Evolutionary conservation across 306 rosid genomes (phyloP).

Genomic region (Fagus sylvatica): DNA sequence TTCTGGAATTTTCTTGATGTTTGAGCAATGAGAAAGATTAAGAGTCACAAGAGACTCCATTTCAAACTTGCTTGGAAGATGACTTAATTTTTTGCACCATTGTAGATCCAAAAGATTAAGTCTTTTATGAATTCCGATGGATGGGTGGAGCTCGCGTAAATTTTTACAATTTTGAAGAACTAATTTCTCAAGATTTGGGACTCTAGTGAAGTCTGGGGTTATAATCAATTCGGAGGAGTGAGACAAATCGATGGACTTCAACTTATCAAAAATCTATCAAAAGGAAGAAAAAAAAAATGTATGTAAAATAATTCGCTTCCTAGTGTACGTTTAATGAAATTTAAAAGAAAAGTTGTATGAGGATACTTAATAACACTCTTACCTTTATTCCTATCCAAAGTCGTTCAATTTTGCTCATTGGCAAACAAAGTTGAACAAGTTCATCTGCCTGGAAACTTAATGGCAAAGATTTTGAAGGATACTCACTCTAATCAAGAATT

Average conservation of each 20-base stretch:
- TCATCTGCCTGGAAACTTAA: neutral
- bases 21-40: too few relatives aligned
- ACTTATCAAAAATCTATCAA: neutral
- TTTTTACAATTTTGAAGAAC: neutral
- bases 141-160: neutral
- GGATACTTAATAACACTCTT: neutral
- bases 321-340: too few relatives aligned
- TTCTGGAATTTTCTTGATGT: too few relatives aligned
- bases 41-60: too few relatives aligned
- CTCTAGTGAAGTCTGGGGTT: neutral
- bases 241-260: neutral
- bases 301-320: neutral
- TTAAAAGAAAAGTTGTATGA: neutral
- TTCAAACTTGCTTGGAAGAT: too few relatives aligned
- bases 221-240: neutral
- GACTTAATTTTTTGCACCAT: too few relatives aligned
- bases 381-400: conserved; percentile 4
- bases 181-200: neutral
- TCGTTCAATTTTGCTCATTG: neutral
- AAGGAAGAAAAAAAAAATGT: too few relatives aligned
- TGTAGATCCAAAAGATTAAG: too few relatives aligned
- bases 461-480: neutral
- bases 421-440: neutral
- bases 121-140: too few relatives aligned
- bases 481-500: neutral